A percentile compares a stretch with the other conserved stretches of the same genome.
phyloP scores from a whole-genome alignment of 1,139 yeast genomes.

The Pichia kudriavzevii region DNA sequence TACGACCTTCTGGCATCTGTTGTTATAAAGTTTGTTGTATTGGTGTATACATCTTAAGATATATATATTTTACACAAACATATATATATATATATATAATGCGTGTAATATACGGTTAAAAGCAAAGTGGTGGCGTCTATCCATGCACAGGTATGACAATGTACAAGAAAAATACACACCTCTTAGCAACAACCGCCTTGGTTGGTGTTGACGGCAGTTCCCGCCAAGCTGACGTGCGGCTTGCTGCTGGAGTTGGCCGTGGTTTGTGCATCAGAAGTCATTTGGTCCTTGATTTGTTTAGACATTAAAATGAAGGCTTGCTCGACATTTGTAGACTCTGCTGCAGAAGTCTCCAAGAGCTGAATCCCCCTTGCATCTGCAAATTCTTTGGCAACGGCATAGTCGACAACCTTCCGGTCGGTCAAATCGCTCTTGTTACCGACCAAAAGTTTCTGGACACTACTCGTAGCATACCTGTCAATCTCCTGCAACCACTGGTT shows the following conservation, averaged over 20 bases:
- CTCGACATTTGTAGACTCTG: slow-evolving; percentile 92
- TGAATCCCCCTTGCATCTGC: slow-evolving; percentile 96
- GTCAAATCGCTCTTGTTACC: slow-evolving; percentile 95
- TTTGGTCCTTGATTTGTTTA: slow-evolving; percentile 93
- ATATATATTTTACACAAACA: no score
- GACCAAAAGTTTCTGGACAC: slow-evolving; percentile 90
- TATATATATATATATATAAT: no score
- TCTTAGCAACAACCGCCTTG: slow-evolving; percentile 71
- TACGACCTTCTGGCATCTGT: no score
- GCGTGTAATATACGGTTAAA: no score
- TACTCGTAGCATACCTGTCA: slow-evolving; percentile 96
- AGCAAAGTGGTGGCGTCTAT: no score
- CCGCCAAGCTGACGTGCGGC: slow-evolving; percentile 78
- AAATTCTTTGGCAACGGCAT: slow-evolving; percentile 94
- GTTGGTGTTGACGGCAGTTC: slow-evolving; percentile 71
- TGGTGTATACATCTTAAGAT: no score
- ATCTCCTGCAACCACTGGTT: slow-evolving; percentile 99
- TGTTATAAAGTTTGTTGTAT: no score
- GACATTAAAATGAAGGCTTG: slow-evolving; percentile 99
- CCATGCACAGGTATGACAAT: no score
- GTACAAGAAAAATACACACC: neutral
- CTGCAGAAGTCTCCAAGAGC: slow-evolving; percentile 93
- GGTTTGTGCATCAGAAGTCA: slow-evolving; percentile 60
- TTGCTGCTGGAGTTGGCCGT: slow-evolving; percentile 44
- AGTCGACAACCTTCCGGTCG: slow-evolving; percentile 93